phyloP scores from a whole-genome alignment of 306 rosid genomes.

The Vigna radiata region DNA sequence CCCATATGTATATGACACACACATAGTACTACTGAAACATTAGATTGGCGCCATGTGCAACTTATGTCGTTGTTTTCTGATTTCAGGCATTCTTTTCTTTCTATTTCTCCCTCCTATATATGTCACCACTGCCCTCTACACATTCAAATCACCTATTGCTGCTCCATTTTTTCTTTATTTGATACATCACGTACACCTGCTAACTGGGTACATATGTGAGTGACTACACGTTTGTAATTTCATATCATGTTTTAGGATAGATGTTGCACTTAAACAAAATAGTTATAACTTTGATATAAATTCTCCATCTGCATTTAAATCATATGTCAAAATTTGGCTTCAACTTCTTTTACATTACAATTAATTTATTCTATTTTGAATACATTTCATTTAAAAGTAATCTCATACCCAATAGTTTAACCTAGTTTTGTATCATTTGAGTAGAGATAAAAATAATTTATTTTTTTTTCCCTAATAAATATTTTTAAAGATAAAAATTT shows the following conservation, averaged over 20 bases:
- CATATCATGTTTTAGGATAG: no score
- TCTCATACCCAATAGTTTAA: no score
- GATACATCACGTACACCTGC: neutral
- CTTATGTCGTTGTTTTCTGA: conserved; percentile 32
- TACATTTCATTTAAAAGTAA: neutral
- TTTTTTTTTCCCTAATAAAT: no score
- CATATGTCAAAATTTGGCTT: neutral
- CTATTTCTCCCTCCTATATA: neutral
- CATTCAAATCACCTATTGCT: conserved; percentile 7
- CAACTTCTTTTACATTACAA: no score
- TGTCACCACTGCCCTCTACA: neutral
- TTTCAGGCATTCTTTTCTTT: neutral
- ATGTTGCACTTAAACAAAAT: no score
- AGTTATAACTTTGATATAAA: no score
- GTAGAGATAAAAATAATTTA: no score
- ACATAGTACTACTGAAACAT: conserved; percentile 2
- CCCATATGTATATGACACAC: conserved; percentile 15
- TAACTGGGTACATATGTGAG: no score
- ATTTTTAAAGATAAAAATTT: no score
- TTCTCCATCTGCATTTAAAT: neutral
- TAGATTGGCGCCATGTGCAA: conserved; percentile 30
- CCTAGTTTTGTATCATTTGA: no score
- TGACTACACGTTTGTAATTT: no score
- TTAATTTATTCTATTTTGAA: neutral
- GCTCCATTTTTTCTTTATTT: neutral